A percentile compares a stretch with the other conserved stretches of the same genome.
phyloP scores from a whole-genome alignment of 139 green algal species.

The Zygnema cylindricum region DNA sequence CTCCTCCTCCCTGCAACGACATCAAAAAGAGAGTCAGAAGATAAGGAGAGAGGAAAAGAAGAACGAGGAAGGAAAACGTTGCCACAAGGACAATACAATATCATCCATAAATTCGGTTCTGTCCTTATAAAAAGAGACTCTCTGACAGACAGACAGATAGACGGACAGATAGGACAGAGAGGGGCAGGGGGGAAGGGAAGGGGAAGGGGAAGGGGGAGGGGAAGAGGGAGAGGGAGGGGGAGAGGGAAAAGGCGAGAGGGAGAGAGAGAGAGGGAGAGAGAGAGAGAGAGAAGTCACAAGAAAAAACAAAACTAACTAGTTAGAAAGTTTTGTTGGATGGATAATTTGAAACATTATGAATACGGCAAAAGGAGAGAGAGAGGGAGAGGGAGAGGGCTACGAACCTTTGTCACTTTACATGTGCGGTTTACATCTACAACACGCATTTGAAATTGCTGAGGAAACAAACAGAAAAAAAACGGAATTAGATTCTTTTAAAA shows the following conservation, averaged over 20 bases:
- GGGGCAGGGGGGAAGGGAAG: neutral
- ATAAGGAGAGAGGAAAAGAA: neutral
- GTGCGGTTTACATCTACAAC: conserved; percentile 66
- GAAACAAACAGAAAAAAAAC: too few relatives aligned
- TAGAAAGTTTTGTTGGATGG: too few relatives aligned
- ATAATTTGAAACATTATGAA: neutral
- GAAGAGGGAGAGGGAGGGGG: neutral
- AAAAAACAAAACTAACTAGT: too few relatives aligned
- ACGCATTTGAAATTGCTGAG: conserved; percentile 55
- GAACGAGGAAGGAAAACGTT: neutral
- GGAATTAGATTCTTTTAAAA: too few relatives aligned
- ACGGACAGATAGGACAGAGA: neutral
- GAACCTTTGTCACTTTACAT: conserved; percentile 65
- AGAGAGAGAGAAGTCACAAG: conserved; percentile 1
- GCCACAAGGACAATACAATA: neutral
- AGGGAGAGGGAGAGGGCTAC: conserved; percentile 6
- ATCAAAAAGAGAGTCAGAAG: too few relatives aligned
- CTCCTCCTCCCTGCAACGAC: conserved; percentile 45
- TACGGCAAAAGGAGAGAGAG: neutral
- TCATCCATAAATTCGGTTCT: too few relatives aligned
- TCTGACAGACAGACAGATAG: too few relatives aligned
- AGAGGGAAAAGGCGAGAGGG: too few relatives aligned
- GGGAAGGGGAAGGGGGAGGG: neutral
- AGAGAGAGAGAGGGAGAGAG: neutral
- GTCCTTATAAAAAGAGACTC: too few relatives aligned